A percentile compares a stretch with the other conserved stretches of the same genome.
Evolutionary conservation across 2,329 filamentous ascomycete species (phyloP).

Genomic region (Leptographium procerum): DNA sequence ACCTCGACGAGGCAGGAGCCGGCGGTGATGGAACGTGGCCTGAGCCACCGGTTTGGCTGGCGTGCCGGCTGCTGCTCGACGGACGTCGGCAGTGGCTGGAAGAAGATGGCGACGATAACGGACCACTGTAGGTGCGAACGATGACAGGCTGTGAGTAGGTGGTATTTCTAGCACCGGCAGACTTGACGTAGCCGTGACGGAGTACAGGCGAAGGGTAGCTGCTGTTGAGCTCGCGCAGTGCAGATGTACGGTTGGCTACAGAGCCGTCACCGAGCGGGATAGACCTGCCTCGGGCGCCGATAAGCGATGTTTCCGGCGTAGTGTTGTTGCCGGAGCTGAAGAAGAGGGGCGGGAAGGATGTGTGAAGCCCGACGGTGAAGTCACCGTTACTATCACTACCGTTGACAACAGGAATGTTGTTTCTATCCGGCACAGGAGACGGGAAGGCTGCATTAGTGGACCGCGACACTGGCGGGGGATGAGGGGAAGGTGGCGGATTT

Average conservation of each 20-base stretch:
- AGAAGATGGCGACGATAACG: constrained; percentile 17
- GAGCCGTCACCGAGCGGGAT: constrained; percentile 46
- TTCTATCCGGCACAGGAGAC: neutral
- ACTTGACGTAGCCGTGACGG: constrained; percentile 44
- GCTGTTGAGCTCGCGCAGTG: constrained; percentile 47
- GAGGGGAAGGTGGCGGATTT: neutral
- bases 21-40: constrained; percentile 20
- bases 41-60: constrained; percentile 15
- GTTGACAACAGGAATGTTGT: neutral
- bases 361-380: neutral
- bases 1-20: constrained; percentile 11
- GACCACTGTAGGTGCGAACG: constrained; percentile 50
- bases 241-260: constrained; percentile 45
- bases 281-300: constrained; percentile 42
- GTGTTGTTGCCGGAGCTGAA: constrained; percentile 17
- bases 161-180: constrained; percentile 41
- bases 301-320: constrained; percentile 34
- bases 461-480: neutral
- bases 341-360: neutral
- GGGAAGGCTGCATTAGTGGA: neutral
- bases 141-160: constrained; percentile 56
- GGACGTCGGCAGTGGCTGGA: constrained; percentile 16
- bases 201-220: constrained; percentile 36
- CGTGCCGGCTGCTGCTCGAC: constrained; percentile 19
- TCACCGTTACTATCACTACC: neutral